Percentiles rank a stretch among this genome's conserved stretches.
These are phyloP conservation scores for Aspergillus niger DNA, from an alignment of 2,329 filamentous ascomycete species.

Conservation along the genomic window DNA sequence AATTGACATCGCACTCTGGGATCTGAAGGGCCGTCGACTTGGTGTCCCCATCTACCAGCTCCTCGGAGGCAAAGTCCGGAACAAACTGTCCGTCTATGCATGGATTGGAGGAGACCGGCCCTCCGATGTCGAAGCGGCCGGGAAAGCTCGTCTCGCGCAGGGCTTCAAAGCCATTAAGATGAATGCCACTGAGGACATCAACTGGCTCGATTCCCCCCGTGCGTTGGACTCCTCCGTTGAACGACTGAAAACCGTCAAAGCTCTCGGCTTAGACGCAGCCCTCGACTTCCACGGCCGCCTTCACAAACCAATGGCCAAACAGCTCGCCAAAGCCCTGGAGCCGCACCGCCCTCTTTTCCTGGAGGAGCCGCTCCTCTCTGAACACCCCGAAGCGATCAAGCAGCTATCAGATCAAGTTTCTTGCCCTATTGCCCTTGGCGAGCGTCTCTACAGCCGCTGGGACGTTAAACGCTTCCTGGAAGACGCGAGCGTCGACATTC, in stretches of 20 bases:
- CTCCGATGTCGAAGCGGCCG: conserved; percentile 63
- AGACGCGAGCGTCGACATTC: conserved; percentile 66
- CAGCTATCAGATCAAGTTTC: conserved; percentile 59
- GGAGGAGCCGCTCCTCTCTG: conserved; percentile 71
- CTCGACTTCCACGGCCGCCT: conserved; percentile 78
- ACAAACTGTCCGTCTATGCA: conserved; percentile 71
- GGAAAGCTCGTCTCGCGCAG: conserved; percentile 48
- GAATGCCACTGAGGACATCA: conserved; percentile 75
- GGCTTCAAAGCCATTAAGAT: conserved; percentile 63
- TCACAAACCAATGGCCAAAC: conserved; percentile 80
- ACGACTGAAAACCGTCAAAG: conserved; percentile 68
- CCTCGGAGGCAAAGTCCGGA: conserved; percentile 70
- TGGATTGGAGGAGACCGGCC: conserved; percentile 79
- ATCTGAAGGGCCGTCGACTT: conserved; percentile 67
- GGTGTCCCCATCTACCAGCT: conserved; percentile 72
- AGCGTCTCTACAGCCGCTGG: conserved; percentile 72
- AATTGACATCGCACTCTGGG: conserved; percentile 79
- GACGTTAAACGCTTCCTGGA: conserved; percentile 73
- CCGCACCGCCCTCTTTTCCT: conserved; percentile 73
- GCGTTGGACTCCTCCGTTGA: conserved; percentile 65
- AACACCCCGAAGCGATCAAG: conserved; percentile 68
- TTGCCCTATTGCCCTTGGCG: conserved; percentile 70
- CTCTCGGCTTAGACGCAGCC: conserved; percentile 69
- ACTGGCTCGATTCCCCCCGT: conserved; percentile 73
- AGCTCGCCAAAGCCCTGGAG: conserved; percentile 67